phyloP scores from a whole-genome alignment of 1,284 basidiomycete species.

The Leccinum griseonigrum region DNA sequence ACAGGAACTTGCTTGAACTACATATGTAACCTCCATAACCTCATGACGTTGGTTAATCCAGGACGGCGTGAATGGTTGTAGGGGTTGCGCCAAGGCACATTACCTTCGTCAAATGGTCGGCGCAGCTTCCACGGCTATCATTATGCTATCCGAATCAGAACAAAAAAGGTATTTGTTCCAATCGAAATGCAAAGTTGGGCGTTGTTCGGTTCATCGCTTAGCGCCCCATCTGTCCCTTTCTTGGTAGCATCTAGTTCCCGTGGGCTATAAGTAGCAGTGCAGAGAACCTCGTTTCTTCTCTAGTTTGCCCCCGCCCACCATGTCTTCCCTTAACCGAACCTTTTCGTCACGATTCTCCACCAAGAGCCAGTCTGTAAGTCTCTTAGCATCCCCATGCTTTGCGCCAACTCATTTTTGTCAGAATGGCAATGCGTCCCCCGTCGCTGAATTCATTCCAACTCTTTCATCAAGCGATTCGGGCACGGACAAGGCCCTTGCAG shows the following conservation, averaged over 20 bases:
- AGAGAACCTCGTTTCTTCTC: not conserved
- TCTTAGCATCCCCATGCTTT: not conserved
- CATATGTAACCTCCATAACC: not conserved
- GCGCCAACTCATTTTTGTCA: not conserved
- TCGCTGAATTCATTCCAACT: conserved; percentile 9
- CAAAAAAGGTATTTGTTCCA: not conserved
- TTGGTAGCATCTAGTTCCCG: conserved; percentile 10
- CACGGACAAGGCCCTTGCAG: conserved; percentile 26
- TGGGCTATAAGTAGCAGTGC: conserved; percentile 26
- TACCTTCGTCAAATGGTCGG: not conserved
- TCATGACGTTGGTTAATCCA: not conserved
- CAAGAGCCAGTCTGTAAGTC: conserved; percentile 28
- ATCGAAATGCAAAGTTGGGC: conserved; percentile 7
- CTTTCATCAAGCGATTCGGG: conserved; percentile 17
- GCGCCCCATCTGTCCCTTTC: conserved; percentile 17
- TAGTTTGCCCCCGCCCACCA: conserved; percentile 10
- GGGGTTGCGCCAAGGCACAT: not conserved
- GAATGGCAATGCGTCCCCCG: conserved; percentile 17
- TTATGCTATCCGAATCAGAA: conserved; percentile 8
- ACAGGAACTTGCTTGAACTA: not conserved
- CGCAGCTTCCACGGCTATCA: not conserved
- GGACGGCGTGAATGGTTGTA: not conserved
- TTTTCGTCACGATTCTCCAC: conserved; percentile 31
- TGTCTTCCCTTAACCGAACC: conserved; percentile 30
- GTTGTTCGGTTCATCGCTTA: conserved; percentile 25